Evolutionary conservation across 2,329 filamentous ascomycete genomes (phyloP), one percentile per base, ranked within the genome.

Genomic region (Setomelanomma holmii): DNA sequence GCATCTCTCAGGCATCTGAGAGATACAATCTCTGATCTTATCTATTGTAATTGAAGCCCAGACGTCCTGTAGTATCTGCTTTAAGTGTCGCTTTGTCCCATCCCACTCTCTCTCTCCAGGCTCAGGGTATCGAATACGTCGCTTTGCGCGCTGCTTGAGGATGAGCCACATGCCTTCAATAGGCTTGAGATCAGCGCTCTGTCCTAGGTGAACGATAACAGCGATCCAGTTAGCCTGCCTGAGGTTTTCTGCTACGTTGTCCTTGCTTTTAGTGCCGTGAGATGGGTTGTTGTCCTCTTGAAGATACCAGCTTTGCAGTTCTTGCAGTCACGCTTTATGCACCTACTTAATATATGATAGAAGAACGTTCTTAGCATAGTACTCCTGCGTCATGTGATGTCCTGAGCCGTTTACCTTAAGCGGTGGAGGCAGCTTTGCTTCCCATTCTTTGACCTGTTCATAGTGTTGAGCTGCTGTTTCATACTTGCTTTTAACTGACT

Each of bases 221-320:
- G 14, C 21, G 14, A 35, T 19, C 39, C 42, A 49, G 24, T 22
- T 21, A 8, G 20, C 21, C 10, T 8, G 7, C 10, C 22, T 6
- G 40, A 30, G 40, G 4, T 30, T 27, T n/a, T 27, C 22, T 14
- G 46, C 19, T 3, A 45, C 6, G 6, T 23, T 45, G n/a, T 45
- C 17, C 51, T 46, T 5, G 40, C 41, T 5, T n/a, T n/a, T n/a
- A n/a, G n/a, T n/a, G n/a, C n/a, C n/a, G n/a, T n/a, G n/a, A n/a
- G n/a, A n/a, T n/a, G 41, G 51, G 21, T 55, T 38, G 46, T 46
- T 46, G 47, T 50, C 51, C 22, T 55, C 51, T 4, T 45, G 33
- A 4, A 55, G 22, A 16, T 38, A 34, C 41, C 30, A 55, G 2
- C 39, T 22, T 36, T 46, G 17, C 30, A 12, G 24, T 12, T 30